phyloP scores from a whole-genome alignment of 176 grass and related monocot species.

The Zizania latifolia region DNA sequence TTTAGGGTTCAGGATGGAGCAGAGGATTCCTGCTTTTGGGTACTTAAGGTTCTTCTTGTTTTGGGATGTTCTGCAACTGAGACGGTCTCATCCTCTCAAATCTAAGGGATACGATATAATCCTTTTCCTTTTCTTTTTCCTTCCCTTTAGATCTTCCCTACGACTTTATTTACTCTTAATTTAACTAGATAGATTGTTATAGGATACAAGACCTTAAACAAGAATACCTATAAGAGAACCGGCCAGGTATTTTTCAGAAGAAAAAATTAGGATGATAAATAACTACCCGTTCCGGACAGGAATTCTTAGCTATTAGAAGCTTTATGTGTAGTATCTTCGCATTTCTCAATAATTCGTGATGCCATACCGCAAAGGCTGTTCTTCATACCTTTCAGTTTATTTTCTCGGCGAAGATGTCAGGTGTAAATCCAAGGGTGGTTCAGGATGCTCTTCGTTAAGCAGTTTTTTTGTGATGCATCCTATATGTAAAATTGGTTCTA shows the following conservation, averaged over 20 bases:
- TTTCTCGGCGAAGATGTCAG: not conserved
- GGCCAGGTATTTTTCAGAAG: not conserved
- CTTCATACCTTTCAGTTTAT: not conserved
- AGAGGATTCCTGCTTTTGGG: constrained; percentile 5
- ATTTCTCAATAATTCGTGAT: not conserved
- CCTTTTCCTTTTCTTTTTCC: not conserved
- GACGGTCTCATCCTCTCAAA: not conserved
- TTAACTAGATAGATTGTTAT: not conserved
- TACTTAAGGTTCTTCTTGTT: not conserved
- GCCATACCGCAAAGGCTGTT: not conserved
- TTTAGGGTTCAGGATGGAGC: not conserved
- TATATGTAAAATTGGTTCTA: not conserved
- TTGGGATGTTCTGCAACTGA: not conserved
- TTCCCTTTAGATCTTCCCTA: not conserved
- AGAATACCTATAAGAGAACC: not conserved
- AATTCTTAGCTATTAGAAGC: not conserved
- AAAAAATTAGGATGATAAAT: not conserved
- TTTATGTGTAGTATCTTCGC: not conserved
- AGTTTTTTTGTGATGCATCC: not conserved
- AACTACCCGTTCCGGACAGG: not conserved
- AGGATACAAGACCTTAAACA: not conserved
- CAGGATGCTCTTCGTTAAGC: not conserved
- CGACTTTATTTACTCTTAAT: not conserved
- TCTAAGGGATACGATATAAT: not conserved
- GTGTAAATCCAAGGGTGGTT: not conserved